Conservation (phyloP, 2,329 filamentous ascomycete species). For the Microsporum canis region DNA sequence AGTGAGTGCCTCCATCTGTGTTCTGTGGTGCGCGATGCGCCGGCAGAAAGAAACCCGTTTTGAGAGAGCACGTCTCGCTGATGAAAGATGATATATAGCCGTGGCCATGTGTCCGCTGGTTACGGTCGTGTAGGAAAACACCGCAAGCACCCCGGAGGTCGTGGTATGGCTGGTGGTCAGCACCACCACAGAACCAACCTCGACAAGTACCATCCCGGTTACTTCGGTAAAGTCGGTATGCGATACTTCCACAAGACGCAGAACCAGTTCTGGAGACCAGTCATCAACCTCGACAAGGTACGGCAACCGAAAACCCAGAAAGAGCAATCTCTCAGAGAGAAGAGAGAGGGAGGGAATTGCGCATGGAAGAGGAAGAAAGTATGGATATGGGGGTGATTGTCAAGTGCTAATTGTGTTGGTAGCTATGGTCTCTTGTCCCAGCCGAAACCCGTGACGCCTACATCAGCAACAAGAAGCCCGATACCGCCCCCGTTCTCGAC, state of each 20-base stretch:
- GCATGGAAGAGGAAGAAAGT: not conserved
- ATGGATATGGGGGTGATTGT: not conserved
- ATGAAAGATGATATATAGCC: slow-evolving; percentile 42
- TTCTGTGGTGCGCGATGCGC: not conserved
- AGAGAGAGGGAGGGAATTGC: not conserved
- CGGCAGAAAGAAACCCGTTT: not conserved
- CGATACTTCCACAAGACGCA: slow-evolving; percentile 92
- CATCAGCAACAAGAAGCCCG: slow-evolving; percentile 61
- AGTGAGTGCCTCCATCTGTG: slow-evolving; percentile 27
- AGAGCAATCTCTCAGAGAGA: not conserved
- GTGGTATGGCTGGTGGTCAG: slow-evolving; percentile 92
- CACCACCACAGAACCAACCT: slow-evolving; percentile 95
- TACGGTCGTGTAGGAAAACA: slow-evolving; percentile 98
- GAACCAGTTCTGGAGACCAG: slow-evolving; percentile 97
- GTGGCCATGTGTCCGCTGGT: slow-evolving; percentile 96
- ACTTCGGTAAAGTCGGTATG: slow-evolving; percentile 97
- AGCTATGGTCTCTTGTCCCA: slow-evolving; percentile 95
- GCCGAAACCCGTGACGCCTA: slow-evolving; percentile 88
- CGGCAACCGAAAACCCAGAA: slow-evolving; percentile 16
- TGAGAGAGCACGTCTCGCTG: not conserved
- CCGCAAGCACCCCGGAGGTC: slow-evolving; percentile 76
- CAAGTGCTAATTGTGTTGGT: slow-evolving; percentile 12
- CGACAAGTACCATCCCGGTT: slow-evolving; percentile 94
- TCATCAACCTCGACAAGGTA: slow-evolving; percentile 98
- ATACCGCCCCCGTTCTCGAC: slow-evolving; percentile 95